These are phyloP conservation scores for Globisporangium carolinianum DNA, from an alignment of 352 stramenopile genomes.

Conservation along the genomic window DNA sequence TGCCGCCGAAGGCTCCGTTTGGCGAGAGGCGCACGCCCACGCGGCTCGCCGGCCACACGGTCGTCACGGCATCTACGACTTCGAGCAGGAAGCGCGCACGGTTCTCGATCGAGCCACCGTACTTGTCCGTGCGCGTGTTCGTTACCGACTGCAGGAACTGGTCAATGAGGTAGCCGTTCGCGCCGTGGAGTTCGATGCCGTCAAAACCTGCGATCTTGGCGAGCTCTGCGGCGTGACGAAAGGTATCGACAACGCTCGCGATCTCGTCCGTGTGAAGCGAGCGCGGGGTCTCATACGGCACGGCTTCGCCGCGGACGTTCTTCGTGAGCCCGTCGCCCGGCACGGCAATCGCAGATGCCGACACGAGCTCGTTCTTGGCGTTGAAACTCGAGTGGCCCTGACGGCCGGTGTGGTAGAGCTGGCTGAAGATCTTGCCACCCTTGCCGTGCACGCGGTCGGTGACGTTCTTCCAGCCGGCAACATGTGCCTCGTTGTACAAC, in stretches of 20 bases:
- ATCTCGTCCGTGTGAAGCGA: conserved; percentile 12
- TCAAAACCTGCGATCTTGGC: conserved; percentile 76
- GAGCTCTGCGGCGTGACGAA: conserved; percentile 22
- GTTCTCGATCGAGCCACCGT: conserved; percentile 66
- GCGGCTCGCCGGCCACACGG: conserved; percentile 2
- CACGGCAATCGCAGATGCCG: conserved; percentile 8
- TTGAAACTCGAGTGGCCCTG: conserved; percentile 32
- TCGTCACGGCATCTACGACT: conserved; percentile 30
- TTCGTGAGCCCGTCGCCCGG: background rate
- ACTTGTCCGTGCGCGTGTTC: conserved; percentile 62
- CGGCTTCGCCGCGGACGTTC: conserved; percentile 2
- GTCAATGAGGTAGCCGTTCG: conserved; percentile 83
- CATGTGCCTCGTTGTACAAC: conserved; percentile 27
- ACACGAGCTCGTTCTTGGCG: conserved; percentile 16
- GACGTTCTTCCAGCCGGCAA: conserved; percentile 21
- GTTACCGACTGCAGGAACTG: conserved; percentile 51
- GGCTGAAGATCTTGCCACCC: conserved; percentile 41
- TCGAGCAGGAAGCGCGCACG: conserved; percentile 43
- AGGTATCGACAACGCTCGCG: conserved; percentile 46
- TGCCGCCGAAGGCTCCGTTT: conserved; percentile 5
- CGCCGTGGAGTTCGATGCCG: conserved; percentile 85
- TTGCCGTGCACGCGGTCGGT: conserved; percentile 48
- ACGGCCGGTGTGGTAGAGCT: conserved; percentile 66
- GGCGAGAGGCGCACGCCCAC: conserved; percentile 12
- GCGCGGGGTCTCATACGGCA: conserved; percentile 6